Evolutionary conservation across 768 basidiomycete species (phyloP).

Genomic region (Boletus vinaceobasis): DNA sequence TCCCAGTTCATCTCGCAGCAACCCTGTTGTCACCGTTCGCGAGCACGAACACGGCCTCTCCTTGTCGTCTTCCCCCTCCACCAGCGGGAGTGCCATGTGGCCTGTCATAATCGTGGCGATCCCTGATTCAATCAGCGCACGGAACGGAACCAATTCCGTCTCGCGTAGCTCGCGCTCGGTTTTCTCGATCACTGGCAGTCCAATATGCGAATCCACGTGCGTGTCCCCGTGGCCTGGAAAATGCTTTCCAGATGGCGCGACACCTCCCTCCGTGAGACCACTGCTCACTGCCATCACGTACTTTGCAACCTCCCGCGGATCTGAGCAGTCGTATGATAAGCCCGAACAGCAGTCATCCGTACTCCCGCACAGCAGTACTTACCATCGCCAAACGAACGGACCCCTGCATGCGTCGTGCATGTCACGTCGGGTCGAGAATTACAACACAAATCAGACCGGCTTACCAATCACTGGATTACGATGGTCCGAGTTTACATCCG

Average conservation of each 20-base stretch:
- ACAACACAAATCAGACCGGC: conserved; percentile 6
- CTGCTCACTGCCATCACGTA: conserved; percentile 46
- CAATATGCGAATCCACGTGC: conserved; percentile 66
- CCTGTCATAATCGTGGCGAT: conserved; percentile 68
- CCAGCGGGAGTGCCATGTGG: conserved; percentile 64
- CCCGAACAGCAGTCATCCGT: no score
- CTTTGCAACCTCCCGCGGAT: conserved; percentile 48
- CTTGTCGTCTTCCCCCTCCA: conserved; percentile 40
- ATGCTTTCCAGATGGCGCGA: conserved; percentile 66
- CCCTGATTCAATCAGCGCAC: conserved; percentile 36
- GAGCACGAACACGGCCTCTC: conserved; percentile 62
- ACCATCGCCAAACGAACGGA: conserved; percentile 72
- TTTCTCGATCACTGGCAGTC: conserved; percentile 59
- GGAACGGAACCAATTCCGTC: conserved; percentile 61
- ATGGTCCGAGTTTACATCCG: conserved; percentile 68
- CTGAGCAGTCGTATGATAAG: conserved; percentile 29
- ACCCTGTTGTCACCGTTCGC: conserved; percentile 44
- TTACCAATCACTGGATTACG: conserved; percentile 69
- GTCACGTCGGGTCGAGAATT: neutral
- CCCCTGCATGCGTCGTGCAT: conserved; percentile 49
- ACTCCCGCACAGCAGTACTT: conserved; percentile 3
- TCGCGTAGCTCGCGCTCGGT: conserved; percentile 37
- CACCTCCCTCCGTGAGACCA: conserved; percentile 45
- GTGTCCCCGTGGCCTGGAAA: conserved; percentile 78
- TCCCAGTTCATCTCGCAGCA: conserved; percentile 49